These are phyloP conservation scores for Breynia disticha DNA, from an alignment of 441 rosid genomes.

Conservation along the genomic window DNA sequence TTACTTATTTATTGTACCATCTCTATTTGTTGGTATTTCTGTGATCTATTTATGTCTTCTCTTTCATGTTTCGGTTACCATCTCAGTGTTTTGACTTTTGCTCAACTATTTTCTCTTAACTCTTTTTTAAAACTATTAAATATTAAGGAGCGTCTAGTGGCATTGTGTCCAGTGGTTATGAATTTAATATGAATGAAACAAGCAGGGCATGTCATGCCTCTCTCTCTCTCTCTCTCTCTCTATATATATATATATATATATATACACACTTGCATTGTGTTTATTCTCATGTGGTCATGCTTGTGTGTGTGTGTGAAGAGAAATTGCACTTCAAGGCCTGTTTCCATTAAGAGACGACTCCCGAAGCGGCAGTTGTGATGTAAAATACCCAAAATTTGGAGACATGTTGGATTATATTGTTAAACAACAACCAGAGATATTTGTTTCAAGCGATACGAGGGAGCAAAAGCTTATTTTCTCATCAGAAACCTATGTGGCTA, in stretches of 20 bases:
- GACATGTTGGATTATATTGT: slow-evolving; percentile 69
- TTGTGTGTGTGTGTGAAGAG: slow-evolving; percentile 34
- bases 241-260: background rate
- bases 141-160: background rate
- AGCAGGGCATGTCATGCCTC: background rate
- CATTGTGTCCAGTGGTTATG: background rate
- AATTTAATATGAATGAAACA: background rate
- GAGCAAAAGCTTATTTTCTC: slow-evolving; percentile 76
- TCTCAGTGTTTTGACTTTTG: too few species aligned
- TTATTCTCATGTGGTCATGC: too few species aligned
- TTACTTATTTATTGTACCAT: too few species aligned
- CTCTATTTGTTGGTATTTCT: too few species aligned
- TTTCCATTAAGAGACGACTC: slow-evolving; percentile 54
- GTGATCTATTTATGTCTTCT: too few species aligned
- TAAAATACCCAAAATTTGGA: slow-evolving; percentile 63
- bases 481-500: slow-evolving; percentile 60
- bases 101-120: too few species aligned
- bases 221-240: slow-evolving; percentile 4
- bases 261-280: too few species aligned
- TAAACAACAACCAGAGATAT: slow-evolving; percentile 67
- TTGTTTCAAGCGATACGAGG: slow-evolving; percentile 61
- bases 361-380: slow-evolving; percentile 27
- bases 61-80: too few species aligned
- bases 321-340: slow-evolving; percentile 88
- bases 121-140: too few species aligned